These are phyloP conservation scores for Austroboletus rostrupii DNA, from an alignment of 1,284 basidiomycete species.

Conservation along the genomic window DNA sequence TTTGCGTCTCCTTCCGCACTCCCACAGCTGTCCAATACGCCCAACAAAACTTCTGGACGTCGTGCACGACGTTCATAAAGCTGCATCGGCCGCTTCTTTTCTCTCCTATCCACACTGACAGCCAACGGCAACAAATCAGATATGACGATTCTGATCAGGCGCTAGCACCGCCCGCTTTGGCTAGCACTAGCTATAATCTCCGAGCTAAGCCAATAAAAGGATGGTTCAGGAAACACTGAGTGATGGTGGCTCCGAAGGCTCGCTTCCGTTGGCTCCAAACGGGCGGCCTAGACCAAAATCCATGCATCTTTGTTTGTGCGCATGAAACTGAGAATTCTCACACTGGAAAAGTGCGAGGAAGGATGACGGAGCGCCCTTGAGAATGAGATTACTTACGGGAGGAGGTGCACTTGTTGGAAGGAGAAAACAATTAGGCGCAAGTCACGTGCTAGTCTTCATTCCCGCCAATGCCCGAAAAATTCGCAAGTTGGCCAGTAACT, in stretches of 20 bases:
- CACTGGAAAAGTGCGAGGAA: neutral
- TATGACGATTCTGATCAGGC: neutral
- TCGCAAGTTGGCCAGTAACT: neutral
- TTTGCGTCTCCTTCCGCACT: conserved; percentile 14
- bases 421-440: too few species aligned
- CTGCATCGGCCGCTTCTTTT: neutral
- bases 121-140: too few species aligned
- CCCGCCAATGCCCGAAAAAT: conserved; percentile 18
- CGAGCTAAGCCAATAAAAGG: neutral
- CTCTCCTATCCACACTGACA: neutral
- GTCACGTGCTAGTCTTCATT: conserved; percentile 16
- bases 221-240: neutral
- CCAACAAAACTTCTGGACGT: neutral
- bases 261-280: neutral
- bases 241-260: neutral
- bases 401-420: neutral
- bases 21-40: conserved; percentile 17
- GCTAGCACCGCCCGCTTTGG: neutral
- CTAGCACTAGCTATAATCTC: neutral
- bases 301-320: neutral
- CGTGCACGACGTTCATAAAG: neutral
- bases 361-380: neutral
- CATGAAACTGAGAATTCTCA: neutral
- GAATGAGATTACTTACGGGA: neutral
- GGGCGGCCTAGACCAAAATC: neutral